Evolutionary conservation across 805 yeast species (phyloP).

Genomic region (Yueomyces sinensis): DNA sequence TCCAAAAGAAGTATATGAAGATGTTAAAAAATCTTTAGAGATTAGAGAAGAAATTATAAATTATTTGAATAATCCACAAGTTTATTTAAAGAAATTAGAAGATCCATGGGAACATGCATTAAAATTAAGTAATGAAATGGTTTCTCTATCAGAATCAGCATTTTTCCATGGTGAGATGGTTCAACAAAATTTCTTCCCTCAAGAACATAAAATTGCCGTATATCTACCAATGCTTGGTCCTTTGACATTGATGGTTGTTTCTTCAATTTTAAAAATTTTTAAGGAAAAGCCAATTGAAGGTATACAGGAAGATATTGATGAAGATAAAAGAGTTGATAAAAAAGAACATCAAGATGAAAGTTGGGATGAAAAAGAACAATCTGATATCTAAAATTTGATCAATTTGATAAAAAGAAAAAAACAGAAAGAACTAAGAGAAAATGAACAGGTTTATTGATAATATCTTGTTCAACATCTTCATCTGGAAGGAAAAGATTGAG

Average conservation of each 20-base stretch:
- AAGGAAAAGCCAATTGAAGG: slow-evolving; percentile 21
- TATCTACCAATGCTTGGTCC: slow-evolving; percentile 89
- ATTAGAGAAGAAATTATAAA: slow-evolving; percentile 22
- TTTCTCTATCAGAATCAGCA: slow-evolving; percentile 39
- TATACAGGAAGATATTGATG: neutral
- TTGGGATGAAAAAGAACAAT: too few species aligned
- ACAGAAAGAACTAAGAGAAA: too few species aligned
- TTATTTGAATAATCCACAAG: slow-evolving; percentile 17
- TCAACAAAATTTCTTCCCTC: slow-evolving; percentile 88
- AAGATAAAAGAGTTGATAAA: too few species aligned
- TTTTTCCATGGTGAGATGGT: slow-evolving; percentile 93
- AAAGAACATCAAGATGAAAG: too few species aligned
- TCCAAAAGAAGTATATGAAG: slow-evolving; percentile 53
- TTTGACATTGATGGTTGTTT: slow-evolving; percentile 44
- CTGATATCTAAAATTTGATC: too few species aligned
- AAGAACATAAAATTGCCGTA: slow-evolving; percentile 90
- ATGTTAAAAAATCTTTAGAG: slow-evolving; percentile 41
- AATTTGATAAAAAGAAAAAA: too few species aligned
- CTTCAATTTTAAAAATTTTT: slow-evolving; percentile 37
- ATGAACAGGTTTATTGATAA: too few species aligned
- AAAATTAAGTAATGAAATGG: slow-evolving; percentile 35
- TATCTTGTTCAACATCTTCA: too few species aligned
- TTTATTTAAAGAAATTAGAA: slow-evolving; percentile 12
- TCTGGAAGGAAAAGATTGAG: too few species aligned
- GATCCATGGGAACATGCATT: slow-evolving; percentile 38